Conservation (phyloP, 2,329 filamentous ascomycete genomes). For the Monilinia polystroma region DNA sequence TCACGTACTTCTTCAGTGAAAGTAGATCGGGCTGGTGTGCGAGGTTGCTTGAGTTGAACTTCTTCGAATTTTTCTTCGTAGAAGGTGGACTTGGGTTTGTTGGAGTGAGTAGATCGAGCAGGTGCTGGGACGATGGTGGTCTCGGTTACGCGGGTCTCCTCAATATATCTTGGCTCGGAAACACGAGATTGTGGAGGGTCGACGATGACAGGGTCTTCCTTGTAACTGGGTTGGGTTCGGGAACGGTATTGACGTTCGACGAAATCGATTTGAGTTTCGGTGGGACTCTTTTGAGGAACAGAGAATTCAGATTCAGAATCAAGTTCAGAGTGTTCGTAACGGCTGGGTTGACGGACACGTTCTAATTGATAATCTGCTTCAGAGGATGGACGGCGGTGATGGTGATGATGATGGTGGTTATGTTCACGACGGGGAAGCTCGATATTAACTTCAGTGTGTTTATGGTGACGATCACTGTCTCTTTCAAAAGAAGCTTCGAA, state of each 20-base stretch:
- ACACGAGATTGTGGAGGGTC: constrained; percentile 49
- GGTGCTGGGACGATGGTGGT: constrained; percentile 41
- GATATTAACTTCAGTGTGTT: constrained; percentile 38
- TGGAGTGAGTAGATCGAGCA: constrained; percentile 35
- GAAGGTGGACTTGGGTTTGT: constrained; percentile 27
- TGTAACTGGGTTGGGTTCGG: constrained; percentile 42
- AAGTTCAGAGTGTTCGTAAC: constrained; percentile 34
- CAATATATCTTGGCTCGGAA: constrained; percentile 38
- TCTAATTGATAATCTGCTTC: constrained; percentile 46
- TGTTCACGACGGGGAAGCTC: constrained; percentile 40
- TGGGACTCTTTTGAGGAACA: constrained; percentile 31
- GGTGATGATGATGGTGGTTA: constrained; percentile 29
- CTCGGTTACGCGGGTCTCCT: constrained; percentile 35
- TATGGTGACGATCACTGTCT: constrained; percentile 22
- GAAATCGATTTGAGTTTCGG: constrained; percentile 51
- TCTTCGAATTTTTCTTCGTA: constrained; percentile 29
- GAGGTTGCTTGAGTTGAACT: constrained; percentile 37
- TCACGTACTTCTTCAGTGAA: constrained; percentile 37
- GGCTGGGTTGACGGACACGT: constrained; percentile 41
- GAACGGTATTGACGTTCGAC: constrained; percentile 67
- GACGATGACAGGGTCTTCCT: constrained; percentile 50
- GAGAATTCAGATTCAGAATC: constrained; percentile 32
- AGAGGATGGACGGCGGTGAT: constrained; percentile 28
- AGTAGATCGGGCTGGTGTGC: constrained; percentile 30
- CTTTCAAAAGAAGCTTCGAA: constrained; percentile 28